phyloP scores from a whole-genome alignment of 2,329 filamentous ascomycete genomes.

The Colletotrichum karsti region DNA sequence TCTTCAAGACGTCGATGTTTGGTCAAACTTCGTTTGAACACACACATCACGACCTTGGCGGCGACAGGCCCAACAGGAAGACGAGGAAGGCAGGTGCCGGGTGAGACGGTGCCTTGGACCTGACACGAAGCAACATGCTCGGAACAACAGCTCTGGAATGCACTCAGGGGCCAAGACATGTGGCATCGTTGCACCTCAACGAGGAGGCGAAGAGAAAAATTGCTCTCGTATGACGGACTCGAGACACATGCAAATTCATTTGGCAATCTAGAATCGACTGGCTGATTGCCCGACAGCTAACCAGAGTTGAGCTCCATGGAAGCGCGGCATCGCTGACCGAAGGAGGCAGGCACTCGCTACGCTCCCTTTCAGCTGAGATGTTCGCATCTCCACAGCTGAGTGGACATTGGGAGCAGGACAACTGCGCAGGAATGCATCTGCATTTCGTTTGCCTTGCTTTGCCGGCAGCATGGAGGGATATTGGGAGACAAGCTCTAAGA shows the following conservation, averaged over 20 bases:
- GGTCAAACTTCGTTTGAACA: background rate
- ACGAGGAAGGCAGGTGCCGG: background rate
- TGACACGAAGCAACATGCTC: constrained; percentile 9
- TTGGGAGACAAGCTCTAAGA: background rate
- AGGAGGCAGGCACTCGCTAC: background rate
- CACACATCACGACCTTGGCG: background rate
- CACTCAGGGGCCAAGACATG: constrained; percentile 2
- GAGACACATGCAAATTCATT: constrained; percentile 5
- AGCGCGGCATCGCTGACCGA: background rate
- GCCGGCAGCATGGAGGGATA: background rate
- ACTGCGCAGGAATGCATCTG: background rate
- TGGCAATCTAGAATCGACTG: background rate
- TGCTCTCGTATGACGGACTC: background rate
- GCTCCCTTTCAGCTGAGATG: constrained; percentile 8
- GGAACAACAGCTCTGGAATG: background rate
- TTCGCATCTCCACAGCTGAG: background rate
- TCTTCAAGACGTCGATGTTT: background rate
- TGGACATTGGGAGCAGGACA: background rate
- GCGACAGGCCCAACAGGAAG: background rate
- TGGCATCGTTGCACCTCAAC: constrained; percentile 11
- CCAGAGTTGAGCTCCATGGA: background rate
- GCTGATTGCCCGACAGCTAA: background rate
- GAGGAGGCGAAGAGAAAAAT: background rate
- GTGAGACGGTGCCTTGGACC: background rate
- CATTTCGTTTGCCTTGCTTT: background rate